Evolutionary conservation across 2,329 filamentous ascomycete species (phyloP), one percentile per base, ranked within the genome.

Genomic region (Rutstroemia sydowiana): DNA sequence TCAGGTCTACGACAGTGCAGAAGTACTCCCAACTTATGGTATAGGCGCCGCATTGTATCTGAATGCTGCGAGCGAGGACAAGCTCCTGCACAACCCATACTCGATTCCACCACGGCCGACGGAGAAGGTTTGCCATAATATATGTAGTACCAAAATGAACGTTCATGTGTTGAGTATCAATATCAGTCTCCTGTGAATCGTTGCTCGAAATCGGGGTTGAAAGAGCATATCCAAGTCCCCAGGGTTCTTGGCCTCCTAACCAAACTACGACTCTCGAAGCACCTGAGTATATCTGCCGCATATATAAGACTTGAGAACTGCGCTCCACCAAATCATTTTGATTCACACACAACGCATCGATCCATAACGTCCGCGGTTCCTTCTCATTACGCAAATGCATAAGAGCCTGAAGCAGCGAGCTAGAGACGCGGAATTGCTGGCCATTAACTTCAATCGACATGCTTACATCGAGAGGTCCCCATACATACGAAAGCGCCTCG

Each of bases 301-400:
- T 62, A 11, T 55, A 39, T 3, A 49, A 39, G 1, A 59, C 54
- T 32, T 64, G 60, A 10, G 45, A 32, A 10, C 41, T 53, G 1
- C 53, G 50, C 32, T 61, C 59, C 1, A 26, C 31, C 2, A 55
- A 30, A 20, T 51, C 37, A 10, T 20, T 16, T 41, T 62, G 60
- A 37, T 63, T 52, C 7, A 64, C 57, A 45, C 57, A 54, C 11
- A 57, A 11, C n/a, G 53, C 45, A 26, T 55, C 55, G 20, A 56
- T 49, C 52, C 48, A 56, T 5, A 56, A 10, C 13, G 11, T 20
- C 30, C 51, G 28, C 11, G 16, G 13, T n/a, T 20, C 7, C 11
- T 45, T 32, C 2, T n/a, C 9, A 42, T 30, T n/a, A 20, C 28
- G 36, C 3, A 48, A 32, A 13, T 45, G 45, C 32, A 21, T 31